Evolutionary conservation across 371 early-diverging fungal species (phyloP).

Genomic region (Actinomortierella wolfii): DNA sequence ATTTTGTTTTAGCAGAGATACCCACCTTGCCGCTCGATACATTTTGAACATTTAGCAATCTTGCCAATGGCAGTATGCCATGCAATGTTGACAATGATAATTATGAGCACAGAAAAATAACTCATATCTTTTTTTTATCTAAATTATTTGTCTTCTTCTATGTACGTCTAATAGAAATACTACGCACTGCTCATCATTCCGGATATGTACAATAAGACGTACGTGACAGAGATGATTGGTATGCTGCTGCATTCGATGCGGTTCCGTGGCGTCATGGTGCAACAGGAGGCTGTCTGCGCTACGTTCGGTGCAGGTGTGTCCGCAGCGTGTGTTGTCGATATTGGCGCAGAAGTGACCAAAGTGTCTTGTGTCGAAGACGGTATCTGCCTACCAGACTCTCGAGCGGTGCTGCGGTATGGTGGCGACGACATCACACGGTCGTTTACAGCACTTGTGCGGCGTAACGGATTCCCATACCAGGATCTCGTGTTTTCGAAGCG

Average conservation of each 20-base stretch:
- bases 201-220: conserved; percentile 67
- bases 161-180: conserved; percentile 48
- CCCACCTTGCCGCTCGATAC: too few relatives aligned
- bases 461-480: conserved; percentile 77
- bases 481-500: conserved; percentile 62
- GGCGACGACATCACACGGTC: conserved; percentile 87
- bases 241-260: conserved; percentile 78
- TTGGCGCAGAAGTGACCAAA: conserved; percentile 89
- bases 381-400: conserved; percentile 71
- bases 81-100: too few relatives aligned
- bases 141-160: background rate
- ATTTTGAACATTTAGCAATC: background rate
- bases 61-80: too few relatives aligned
- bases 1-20: too few relatives aligned
- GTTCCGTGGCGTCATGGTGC: conserved; percentile 73
- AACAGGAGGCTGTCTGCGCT: conserved; percentile 82
- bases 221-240: conserved; percentile 66
- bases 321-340: conserved; percentile 86
- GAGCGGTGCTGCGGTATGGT: conserved; percentile 66
- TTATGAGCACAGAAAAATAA: too few relatives aligned
- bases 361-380: conserved; percentile 89
- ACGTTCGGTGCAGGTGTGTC: conserved; percentile 90
- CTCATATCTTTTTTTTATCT: conserved; percentile 5
- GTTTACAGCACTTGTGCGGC: conserved; percentile 65
- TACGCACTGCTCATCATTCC: conserved; percentile 82